Evolutionary conservation across 148 eudicot species (phyloP).

Genomic region (Euryodendron excelsum): DNA sequence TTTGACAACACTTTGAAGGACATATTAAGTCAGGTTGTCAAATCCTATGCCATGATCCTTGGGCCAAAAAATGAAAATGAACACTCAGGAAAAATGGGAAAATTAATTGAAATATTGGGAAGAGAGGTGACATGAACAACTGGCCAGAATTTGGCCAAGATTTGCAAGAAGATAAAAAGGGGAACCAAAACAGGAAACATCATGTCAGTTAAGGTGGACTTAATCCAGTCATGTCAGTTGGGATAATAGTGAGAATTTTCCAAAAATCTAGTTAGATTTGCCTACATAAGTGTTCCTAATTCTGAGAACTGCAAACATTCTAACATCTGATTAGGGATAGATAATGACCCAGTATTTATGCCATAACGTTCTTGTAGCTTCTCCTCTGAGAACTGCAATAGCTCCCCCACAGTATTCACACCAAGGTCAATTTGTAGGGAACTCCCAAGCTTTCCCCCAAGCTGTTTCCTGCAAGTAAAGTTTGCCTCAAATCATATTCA

Average conservation of each 20-base stretch:
- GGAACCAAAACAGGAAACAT: not conserved
- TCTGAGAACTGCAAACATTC: not conserved
- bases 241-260: not conserved
- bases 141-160: not conserved
- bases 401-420: constrained; percentile 76
- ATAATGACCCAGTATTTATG: constrained; percentile 74
- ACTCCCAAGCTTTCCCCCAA: constrained; percentile 95
- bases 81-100: not conserved
- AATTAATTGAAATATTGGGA: not conserved
- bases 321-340: not conserved
- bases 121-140: not conserved
- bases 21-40: not conserved
- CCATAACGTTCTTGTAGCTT: constrained; percentile 89
- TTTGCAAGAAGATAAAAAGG: not conserved
- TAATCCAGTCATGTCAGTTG: too few species aligned
- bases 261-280: not conserved
- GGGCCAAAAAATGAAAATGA: not conserved
- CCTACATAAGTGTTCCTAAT: not conserved
- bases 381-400: constrained; percentile 70
- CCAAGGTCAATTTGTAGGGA: constrained; percentile 75
- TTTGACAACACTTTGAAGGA: not conserved
- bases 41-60: not conserved
- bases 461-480: constrained; percentile 72
- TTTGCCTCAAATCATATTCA: constrained; percentile 8
- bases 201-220: not conserved